Evolutionary conservation across 2,329 filamentous ascomycete genomes (phyloP).

Genomic region (Parastagonospora avenae): DNA sequence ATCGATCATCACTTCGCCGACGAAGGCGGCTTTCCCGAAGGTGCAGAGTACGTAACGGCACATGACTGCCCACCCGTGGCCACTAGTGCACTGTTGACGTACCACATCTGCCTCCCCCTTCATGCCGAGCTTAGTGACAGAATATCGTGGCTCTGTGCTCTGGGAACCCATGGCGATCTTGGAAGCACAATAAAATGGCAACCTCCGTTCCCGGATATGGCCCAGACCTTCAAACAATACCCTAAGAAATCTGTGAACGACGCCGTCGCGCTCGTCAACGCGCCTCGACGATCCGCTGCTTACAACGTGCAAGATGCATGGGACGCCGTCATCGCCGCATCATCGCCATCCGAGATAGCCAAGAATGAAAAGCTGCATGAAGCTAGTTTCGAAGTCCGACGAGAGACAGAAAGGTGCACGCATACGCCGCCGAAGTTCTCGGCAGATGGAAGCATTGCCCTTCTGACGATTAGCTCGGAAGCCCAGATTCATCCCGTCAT

Average conservation of each 20-base stretch:
- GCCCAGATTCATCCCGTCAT: constrained; percentile 71
- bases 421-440: constrained; percentile 69
- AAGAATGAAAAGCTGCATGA: constrained; percentile 56
- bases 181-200: constrained; percentile 70
- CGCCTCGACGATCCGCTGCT: constrained; percentile 65
- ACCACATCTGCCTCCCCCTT: constrained; percentile 64
- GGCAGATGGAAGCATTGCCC: constrained; percentile 64
- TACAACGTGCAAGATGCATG: constrained; percentile 67
- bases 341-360: constrained; percentile 58
- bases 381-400: constrained; percentile 64
- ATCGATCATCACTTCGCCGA: constrained; percentile 68
- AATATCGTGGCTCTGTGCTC: constrained; percentile 64
- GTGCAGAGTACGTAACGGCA: constrained; percentile 63
- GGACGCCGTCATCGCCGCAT: constrained; percentile 60
- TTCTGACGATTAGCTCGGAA: constrained; percentile 64
- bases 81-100: constrained; percentile 68
- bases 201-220: constrained; percentile 70
- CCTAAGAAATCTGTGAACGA: constrained; percentile 68
- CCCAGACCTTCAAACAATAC: constrained; percentile 62
- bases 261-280: constrained; percentile 68
- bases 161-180: constrained; percentile 71
- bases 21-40: constrained; percentile 63
- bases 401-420: constrained; percentile 65
- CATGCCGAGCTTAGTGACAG: constrained; percentile 59
- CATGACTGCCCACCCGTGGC: constrained; percentile 69